Evolutionary conservation across 768 basidiomycete genomes (phyloP), one percentile per base, ranked within the genome.

Genomic region (Phlebiopsis gigantea): DNA sequence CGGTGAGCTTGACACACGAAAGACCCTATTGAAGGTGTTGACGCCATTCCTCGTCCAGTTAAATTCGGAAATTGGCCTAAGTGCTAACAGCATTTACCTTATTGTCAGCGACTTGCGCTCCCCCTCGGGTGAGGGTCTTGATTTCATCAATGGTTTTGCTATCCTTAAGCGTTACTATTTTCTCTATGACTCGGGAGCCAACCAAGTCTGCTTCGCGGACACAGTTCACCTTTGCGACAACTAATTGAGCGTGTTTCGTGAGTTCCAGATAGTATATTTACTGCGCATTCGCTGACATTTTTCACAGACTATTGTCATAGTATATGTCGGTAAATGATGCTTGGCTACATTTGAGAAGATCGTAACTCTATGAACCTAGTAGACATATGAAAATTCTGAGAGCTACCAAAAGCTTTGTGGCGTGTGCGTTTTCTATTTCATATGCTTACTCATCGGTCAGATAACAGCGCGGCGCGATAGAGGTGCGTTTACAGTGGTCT

Each of bases 191-290:
- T 39, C 50, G 42, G 55, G 34, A 4, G 56, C 55, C n/a, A n/a
- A 17, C 21, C 26, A 7, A 39, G 74, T 85, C 57, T 82, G 84
- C 22, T 74, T 85, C 57, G 82, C 83, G 5, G n/a, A 84, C 61
- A 28, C 64, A 65, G 59, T 79, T 72, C 66, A 85, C 84, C 0
- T 58, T 61, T 15, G 73, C 81, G 4, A 79, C 65, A 19, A 68
- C 65, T 14, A 75, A 78, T 63, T 77, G 60, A 62, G 17, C 9
- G 9, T 8, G 8, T 39, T n/a, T n/a, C n/a, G n/a, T n/a, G n/a
- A n/a, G n/a, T n/a, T n/a, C n/a, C n/a, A n/a, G n/a, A n/a, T n/a
- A n/a, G n/a, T n/a, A n/a, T n/a, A n/a, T n/a, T n/a, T n/a, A n/a
- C n/a, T n/a, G n/a, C n/a, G n/a, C n/a, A n/a, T n/a, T n/a, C n/a